A percentile compares a stretch with the other conserved stretches of the same genome.
Conservation (phyloP, 305 asterid genomes). For the Fraxinus sp. region DNA sequence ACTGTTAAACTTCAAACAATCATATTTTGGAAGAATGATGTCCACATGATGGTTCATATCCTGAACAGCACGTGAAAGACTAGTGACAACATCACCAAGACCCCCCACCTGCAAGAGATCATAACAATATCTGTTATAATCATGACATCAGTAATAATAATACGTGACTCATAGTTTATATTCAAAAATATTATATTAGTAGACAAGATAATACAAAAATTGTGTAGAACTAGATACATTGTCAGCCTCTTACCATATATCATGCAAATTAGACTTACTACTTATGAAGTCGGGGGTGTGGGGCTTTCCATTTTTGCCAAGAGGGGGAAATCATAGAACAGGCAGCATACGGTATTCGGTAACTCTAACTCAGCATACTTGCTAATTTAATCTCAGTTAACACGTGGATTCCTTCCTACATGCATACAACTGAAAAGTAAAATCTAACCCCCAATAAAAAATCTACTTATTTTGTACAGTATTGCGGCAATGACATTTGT, state of each 20-base stretch:
- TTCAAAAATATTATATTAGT: neutral
- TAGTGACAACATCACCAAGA: constrained; percentile 97
- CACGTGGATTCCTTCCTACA: neutral
- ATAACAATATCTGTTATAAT: neutral
- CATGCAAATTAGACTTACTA: neutral
- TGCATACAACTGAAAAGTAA: neutral
- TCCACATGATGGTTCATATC: constrained; percentile 91
- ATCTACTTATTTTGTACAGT: neutral
- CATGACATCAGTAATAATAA: neutral
- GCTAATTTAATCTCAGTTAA: neutral
- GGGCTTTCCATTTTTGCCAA: constrained; percentile 6
- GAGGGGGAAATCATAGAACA: constrained; percentile 10
- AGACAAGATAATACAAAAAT: constrained; percentile 18
- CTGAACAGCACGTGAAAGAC: constrained; percentile 98
- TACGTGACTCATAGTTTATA: neutral
- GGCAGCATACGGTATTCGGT: constrained; percentile 7
- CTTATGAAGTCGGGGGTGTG: neutral
- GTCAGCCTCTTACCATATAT: constrained; percentile 6
- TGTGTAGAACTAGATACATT: neutral
- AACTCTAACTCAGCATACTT: neutral
- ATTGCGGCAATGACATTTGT: neutral
- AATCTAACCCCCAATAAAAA: neutral
- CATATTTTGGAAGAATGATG: constrained; percentile 89
- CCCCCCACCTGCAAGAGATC: constrained; percentile 89
- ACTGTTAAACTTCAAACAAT: constrained; percentile 64